These are phyloP conservation scores for Lactuca sativa DNA, from an alignment of 129 eudicot species.

Conservation along the genomic window DNA sequence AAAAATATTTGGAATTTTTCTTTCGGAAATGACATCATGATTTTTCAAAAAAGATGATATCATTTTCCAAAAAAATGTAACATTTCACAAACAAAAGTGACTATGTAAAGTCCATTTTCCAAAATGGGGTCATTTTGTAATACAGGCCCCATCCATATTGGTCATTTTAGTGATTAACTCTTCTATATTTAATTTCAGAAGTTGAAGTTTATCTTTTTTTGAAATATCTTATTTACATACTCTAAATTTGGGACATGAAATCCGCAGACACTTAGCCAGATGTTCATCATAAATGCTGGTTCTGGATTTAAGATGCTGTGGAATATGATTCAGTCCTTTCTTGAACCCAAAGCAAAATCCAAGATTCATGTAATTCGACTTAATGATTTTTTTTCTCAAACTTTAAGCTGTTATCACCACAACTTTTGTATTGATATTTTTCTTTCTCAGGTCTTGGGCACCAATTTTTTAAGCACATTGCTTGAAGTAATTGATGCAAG, in stretches of 20 bases:
- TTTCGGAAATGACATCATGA: too few relatives aligned
- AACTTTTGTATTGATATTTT: not conserved
- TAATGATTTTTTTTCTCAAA: slow-evolving; percentile 6
- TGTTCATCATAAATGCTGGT: slow-evolving; percentile 84
- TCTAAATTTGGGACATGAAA: slow-evolving; percentile 2
- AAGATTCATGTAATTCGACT: slow-evolving; percentile 65
- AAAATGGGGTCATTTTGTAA: too few relatives aligned
- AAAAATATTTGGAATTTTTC: too few relatives aligned
- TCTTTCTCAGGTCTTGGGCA: slow-evolving; percentile 63
- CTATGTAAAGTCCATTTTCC: too few relatives aligned
- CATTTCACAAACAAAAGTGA: too few relatives aligned
- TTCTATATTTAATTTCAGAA: too few relatives aligned
- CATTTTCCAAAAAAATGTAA: too few relatives aligned
- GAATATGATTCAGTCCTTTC: slow-evolving; percentile 57
- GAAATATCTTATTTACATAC: not conserved
- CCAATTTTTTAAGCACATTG: slow-evolving; percentile 65
- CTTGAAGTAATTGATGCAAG: slow-evolving; percentile 79
- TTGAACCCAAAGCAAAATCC: slow-evolving; percentile 74
- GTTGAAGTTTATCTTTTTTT: too few relatives aligned
- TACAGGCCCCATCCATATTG: too few relatives aligned
- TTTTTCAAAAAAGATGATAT: too few relatives aligned
- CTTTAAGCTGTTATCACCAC: not conserved
- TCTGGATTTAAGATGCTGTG: slow-evolving; percentile 77
- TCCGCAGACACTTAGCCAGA: slow-evolving; percentile 69
- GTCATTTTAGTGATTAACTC: too few relatives aligned